Evolutionary conservation across 2,329 filamentous ascomycete species (phyloP).

Genomic region (Xylariaceae sp.): DNA sequence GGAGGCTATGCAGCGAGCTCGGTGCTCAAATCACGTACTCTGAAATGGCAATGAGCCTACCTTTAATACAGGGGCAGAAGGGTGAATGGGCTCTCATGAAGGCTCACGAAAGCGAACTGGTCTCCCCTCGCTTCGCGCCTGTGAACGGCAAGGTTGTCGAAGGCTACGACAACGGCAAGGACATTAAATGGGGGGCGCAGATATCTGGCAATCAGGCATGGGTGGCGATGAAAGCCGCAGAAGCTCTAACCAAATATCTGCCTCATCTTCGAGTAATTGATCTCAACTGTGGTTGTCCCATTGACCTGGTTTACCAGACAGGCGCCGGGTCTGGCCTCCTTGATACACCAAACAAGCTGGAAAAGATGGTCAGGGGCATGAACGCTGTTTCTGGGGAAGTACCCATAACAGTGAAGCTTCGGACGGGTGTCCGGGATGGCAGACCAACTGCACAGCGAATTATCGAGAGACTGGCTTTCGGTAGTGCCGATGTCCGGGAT

Average conservation of each 20-base stretch:
- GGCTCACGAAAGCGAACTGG: conserved; percentile 78
- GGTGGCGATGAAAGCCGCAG: conserved; percentile 83
- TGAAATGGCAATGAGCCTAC: conserved; percentile 94
- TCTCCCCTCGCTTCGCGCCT: conserved; percentile 63
- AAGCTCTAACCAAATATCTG: conserved; percentile 70
- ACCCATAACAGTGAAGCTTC: conserved; percentile 91
- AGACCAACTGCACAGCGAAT: conserved; percentile 76
- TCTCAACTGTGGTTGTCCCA: conserved; percentile 94
- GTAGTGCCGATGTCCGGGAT: conserved; percentile 66
- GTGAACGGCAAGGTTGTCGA: conserved; percentile 54
- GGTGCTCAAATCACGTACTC: conserved; percentile 94
- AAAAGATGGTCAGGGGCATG: conserved; percentile 95
- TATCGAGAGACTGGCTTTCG: conserved; percentile 77
- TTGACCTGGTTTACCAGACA: conserved; percentile 84
- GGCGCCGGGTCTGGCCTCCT: conserved; percentile 89
- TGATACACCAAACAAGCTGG: conserved; percentile 81
- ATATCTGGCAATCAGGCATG: conserved; percentile 91
- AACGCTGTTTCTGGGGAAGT: conserved; percentile 86
- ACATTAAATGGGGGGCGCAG: conserved; percentile 87
- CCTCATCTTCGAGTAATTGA: conserved; percentile 88
- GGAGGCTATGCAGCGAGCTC: conserved; percentile 80
- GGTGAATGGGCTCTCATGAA: conserved; percentile 94
- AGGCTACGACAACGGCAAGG: conserved; percentile 75
- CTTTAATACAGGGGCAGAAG: conserved; percentile 83
- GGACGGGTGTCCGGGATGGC: conserved; percentile 80